Evolutionary conservation across 768 basidiomycete species (phyloP).

Genomic region (Collybiopsis confluens): DNA sequence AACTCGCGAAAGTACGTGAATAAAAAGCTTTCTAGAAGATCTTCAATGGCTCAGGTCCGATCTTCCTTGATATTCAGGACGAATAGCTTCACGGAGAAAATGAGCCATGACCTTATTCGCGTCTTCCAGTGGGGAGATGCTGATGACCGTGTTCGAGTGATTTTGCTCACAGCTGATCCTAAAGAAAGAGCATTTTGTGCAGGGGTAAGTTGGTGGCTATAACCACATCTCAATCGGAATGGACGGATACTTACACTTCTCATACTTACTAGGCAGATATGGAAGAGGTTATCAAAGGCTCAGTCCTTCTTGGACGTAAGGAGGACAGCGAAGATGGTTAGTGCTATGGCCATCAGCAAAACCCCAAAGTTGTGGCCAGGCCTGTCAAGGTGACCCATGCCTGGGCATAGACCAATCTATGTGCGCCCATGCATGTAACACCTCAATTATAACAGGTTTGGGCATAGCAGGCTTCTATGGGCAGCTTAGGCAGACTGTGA

Average conservation of each 20-base stretch:
- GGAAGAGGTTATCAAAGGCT: slow-evolving; percentile 38
- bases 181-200: slow-evolving; percentile 50
- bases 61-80: slow-evolving; percentile 24
- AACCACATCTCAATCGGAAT: not conserved
- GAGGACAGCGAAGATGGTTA: not conserved
- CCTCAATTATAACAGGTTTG: too few relatives aligned
- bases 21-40: too few relatives aligned
- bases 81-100: slow-evolving; percentile 34
- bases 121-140: slow-evolving; percentile 43
- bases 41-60: too few relatives aligned
- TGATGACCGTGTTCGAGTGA: slow-evolving; percentile 49
- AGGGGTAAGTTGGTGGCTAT: slow-evolving; percentile 32
- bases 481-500: too few relatives aligned
- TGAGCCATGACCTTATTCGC: slow-evolving; percentile 37
- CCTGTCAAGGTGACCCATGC: too few relatives aligned
- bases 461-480: too few relatives aligned
- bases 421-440: too few relatives aligned
- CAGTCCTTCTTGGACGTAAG: slow-evolving; percentile 22
- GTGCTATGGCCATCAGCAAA: too few relatives aligned
- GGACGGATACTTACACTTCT: slow-evolving; percentile 20
- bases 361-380: too few relatives aligned
- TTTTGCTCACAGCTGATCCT: slow-evolving; percentile 50
- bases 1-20: too few relatives aligned
- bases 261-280: not conserved
- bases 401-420: too few relatives aligned